Conservation (phyloP, 2,329 filamentous ascomycete genomes). For the Ascochyta rabiei region DNA sequence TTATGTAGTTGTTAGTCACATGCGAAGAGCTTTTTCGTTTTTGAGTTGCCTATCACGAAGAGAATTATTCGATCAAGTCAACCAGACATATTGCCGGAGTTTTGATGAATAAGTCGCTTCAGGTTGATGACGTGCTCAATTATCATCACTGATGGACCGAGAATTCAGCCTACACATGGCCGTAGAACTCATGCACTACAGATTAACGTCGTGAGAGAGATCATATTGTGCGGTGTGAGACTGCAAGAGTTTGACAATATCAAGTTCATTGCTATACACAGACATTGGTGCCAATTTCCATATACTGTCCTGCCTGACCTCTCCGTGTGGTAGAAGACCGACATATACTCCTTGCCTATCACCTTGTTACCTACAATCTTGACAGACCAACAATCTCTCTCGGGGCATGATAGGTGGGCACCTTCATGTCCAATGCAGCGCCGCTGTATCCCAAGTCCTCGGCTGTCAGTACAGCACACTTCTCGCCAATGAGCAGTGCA, state of each 20-base stretch:
- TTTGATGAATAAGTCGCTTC: no score
- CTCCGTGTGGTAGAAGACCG: not conserved
- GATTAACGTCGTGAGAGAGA: no score
- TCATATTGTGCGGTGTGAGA: no score
- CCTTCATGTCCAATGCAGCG: slow-evolving; percentile 76
- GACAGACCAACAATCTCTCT: slow-evolving; percentile 52
- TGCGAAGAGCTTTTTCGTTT: no score
- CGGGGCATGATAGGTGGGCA: slow-evolving; percentile 57
- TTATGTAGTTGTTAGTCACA: no score
- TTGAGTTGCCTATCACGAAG: no score
- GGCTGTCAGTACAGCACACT: slow-evolving; percentile 70
- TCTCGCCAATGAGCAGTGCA: slow-evolving; percentile 77
- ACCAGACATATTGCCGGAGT: no score
- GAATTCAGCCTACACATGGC: no score
- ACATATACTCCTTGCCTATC: slow-evolving; percentile 37
- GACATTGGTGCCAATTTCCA: not conserved
- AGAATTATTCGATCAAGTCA: no score
- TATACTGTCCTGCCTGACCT: not conserved
- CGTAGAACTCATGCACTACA: no score
- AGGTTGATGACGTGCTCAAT: no score
- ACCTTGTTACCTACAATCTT: slow-evolving; percentile 47
- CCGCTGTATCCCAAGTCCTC: slow-evolving; percentile 79
- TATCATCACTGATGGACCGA: no score
- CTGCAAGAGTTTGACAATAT: not conserved
- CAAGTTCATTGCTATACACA: not conserved